Percentiles rank a stretch among this genome's conserved stretches.
phyloP scores from a whole-genome alignment of 2,329 filamentous ascomycete species.

The Orbilia brochopaga region DNA sequence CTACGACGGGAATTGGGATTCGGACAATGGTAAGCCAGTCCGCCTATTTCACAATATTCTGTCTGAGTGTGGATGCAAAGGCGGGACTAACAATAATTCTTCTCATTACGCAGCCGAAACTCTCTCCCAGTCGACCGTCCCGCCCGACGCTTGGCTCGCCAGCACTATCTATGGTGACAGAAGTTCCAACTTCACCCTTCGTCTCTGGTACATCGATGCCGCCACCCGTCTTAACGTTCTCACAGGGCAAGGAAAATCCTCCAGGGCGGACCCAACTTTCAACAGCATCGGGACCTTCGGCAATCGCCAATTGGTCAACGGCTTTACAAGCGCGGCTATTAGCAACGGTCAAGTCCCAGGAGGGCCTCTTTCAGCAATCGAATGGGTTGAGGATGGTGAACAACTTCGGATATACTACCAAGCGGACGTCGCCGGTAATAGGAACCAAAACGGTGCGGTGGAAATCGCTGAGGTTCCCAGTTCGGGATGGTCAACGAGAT shows the following conservation, averaged over 20 bases:
- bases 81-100: neutral
- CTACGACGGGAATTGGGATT: constrained; percentile 32
- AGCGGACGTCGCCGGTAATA: constrained; percentile 16
- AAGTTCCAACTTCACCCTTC: constrained; percentile 20
- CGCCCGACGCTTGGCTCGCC: constrained; percentile 18
- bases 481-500: constrained; percentile 10
- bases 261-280: constrained; percentile 19
- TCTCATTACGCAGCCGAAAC: constrained; percentile 25
- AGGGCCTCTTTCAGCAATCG: constrained; percentile 26
- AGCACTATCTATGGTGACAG: constrained; percentile 17
- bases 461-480: constrained; percentile 28
- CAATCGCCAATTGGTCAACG: constrained; percentile 12
- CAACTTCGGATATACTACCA: constrained; percentile 40
- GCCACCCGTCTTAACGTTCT: constrained; percentile 17
- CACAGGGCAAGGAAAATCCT: constrained; percentile 23
- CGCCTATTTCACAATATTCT: neutral
- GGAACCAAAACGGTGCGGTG: constrained; percentile 21
- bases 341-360: constrained; percentile 33
- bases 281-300: constrained; percentile 34
- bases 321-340: constrained; percentile 10
- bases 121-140: constrained; percentile 19
- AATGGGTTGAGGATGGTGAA: constrained; percentile 23
- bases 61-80: neutral
- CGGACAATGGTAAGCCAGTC: constrained; percentile 20
- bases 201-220: constrained; percentile 31